Base-by-base conservation (phyloP, 352 stramenopile genomes). In the Thalassiosira mediterranea region DNA sequence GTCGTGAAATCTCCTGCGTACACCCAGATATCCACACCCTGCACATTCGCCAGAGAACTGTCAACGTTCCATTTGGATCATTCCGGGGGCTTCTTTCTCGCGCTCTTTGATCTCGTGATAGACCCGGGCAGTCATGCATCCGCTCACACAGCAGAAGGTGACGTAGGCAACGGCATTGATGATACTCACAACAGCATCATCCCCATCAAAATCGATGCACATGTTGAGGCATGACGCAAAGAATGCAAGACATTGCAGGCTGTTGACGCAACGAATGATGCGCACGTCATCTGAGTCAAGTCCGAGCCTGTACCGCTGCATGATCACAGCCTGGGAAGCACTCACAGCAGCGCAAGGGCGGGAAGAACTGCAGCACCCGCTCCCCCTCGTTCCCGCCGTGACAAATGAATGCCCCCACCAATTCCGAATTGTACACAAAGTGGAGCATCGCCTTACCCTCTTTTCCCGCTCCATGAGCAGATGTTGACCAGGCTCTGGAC, bases 261-360 rank as follows among this genome's bases (percentile, higher is more conserved):
- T 97, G 83, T 97, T 97, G 74, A 95, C 97, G 84, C 90, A 97
- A 56, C 94, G 91, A 64, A 98, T 97, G 57, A 97, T 93, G 47
- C 93, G 87, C 53, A 97, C 96, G 84, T 98, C 95, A 89, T 96
- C 97, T 61, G 95, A 86, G 72, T 98, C 95, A 4, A 96, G 88
- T 13, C 92, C 94, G 19, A 98, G 86, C 40, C 71, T 62, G 84
- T 97, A 95, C 72, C 92, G 84, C 69, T 97, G 90, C 90, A 97
- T 96, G 48, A 98, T 87, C 65, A 97, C 70, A 70, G 94, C 90
- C 19, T 95, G 92, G 44, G 94, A 96, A 3, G 95, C 88, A 52
- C 90, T 96, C 17, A 97, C 94, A 4, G 95, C 95, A 68, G 93
- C 94, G 28, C 94, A 94, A 42, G 96, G 95, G 82, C 89, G 97